Evolutionary conservation across 23 red algal genomes (phyloP), one percentile per base, ranked within the genome.

Genomic region (Gracilaria gracilis): DNA sequence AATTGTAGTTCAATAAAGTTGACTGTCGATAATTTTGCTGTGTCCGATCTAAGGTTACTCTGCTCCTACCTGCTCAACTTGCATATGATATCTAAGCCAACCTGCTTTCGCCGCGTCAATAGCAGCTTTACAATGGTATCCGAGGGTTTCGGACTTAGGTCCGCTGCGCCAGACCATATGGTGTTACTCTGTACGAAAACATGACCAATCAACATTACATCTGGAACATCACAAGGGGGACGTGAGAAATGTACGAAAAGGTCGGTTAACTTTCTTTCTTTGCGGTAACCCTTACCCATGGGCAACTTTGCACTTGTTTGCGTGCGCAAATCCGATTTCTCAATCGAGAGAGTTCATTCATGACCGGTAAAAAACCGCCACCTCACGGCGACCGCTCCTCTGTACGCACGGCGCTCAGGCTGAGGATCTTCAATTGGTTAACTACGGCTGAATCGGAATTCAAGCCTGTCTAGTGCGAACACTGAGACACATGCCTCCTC

Each of bases 371-470:
- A 69, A 27, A 64, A 64, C 32, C 64, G 32, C 33, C 14, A 28
- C 13, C 64, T 38, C 72, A 77, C 72, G 72, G 72, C 40, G 72
- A 77, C 13, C 20, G 72, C n/a, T 39, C 25, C 42, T 77, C 72
- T 77, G 72, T 77, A 77, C 72, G 16, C 72, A 77, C 72, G 72
- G 72, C 31, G 72, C 46, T 23, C 20, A 0, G 34, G 27, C 72
- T 51, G 42, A 77, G 46, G 39, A 46, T 69, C 64, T 69, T 77
- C 72, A 77, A 77, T 77, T 77, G 46, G 72, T 50, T 51, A 32
- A 69, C 29, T 20, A 31, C 64, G 32, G 27, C 32, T 32, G 64
- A 69, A 36, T 69, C 64, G 31, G 64, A 69, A 69, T 69, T 69
- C 32, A 69, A 69, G 64, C 32, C 38, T 69, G 64, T 36, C 9